These are phyloP conservation scores for Cerioporus squamosus DNA, from an alignment of 1,284 basidiomycete genomes.

Conservation along the genomic window DNA sequence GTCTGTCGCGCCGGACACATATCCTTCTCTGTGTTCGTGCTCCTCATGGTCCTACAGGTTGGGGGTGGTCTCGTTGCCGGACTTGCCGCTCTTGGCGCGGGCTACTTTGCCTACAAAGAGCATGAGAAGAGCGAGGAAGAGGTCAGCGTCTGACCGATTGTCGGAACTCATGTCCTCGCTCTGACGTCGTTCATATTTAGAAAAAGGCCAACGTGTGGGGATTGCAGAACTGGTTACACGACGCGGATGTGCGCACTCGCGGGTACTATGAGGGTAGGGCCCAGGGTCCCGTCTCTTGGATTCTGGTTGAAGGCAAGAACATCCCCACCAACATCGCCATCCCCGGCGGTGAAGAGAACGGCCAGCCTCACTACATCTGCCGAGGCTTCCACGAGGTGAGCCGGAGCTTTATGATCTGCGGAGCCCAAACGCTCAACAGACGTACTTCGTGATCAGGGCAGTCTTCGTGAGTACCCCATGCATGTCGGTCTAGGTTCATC, in stretches of 20 bases:
- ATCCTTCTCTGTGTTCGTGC: background rate
- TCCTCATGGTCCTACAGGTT: slow-evolving; percentile 44
- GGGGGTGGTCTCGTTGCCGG: slow-evolving; percentile 67
- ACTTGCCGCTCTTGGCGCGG: slow-evolving; percentile 53
- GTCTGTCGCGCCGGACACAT: slow-evolving; percentile 37
- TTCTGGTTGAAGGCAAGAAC: slow-evolving; percentile 57
- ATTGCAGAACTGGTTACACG: slow-evolving; percentile 57
- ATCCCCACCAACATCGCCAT: slow-evolving; percentile 62
- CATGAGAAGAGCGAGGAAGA: slow-evolving; percentile 63
- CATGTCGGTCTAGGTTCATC: background rate
- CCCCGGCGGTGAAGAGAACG: slow-evolving; percentile 56
- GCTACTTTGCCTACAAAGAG: slow-evolving; percentile 55
- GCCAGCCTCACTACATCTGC: slow-evolving; percentile 58
- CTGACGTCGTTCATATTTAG: slow-evolving; percentile 33
- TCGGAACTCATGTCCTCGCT: too few relatives aligned
- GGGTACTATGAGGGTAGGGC: slow-evolving; percentile 51
- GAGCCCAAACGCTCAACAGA: slow-evolving; percentile 4
- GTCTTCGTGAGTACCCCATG: slow-evolving; percentile 53
- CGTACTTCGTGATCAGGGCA: slow-evolving; percentile 43
- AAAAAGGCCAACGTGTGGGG: slow-evolving; percentile 57
- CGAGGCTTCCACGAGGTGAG: slow-evolving; percentile 63
- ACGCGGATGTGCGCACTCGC: slow-evolving; percentile 56
- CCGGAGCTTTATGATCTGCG: slow-evolving; percentile 19
- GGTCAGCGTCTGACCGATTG: slow-evolving; percentile 37
- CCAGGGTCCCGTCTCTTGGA: slow-evolving; percentile 58